These are phyloP conservation scores for Saturnispora mendoncae DNA, from an alignment of 805 yeast species.

Conservation along the genomic window DNA sequence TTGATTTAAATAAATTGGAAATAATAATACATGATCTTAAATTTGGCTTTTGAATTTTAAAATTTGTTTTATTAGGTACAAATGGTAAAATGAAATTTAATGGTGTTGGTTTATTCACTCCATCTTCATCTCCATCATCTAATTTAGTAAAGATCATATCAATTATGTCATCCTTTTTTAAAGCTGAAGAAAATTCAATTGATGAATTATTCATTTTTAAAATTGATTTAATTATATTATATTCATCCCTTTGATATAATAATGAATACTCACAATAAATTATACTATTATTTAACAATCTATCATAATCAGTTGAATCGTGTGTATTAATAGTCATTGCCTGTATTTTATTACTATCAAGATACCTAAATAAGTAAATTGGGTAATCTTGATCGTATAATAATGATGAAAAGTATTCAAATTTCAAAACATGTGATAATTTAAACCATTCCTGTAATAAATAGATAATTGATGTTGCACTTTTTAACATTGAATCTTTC, in stretches of 20 bases:
- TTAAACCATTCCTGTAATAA: constrained; percentile 70
- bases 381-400: constrained; percentile 66
- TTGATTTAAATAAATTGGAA: constrained; percentile 42
- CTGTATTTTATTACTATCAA: constrained; percentile 25
- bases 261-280: constrained; percentile 28
- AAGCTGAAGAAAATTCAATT: constrained; percentile 5
- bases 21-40: constrained; percentile 39
- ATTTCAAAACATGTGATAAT: constrained; percentile 66
- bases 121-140: constrained; percentile 1
- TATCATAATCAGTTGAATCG: constrained; percentile 23
- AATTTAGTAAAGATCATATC: constrained; percentile 13
- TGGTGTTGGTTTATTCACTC: constrained; percentile 11
- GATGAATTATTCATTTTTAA: constrained; percentile 13
- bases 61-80: constrained; percentile 20
- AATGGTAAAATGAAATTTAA: constrained; percentile 24
- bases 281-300: constrained; percentile 22
- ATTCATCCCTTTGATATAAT: constrained; percentile 21
- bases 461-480: constrained; percentile 44
- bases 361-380: constrained; percentile 28
- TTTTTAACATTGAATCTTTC: constrained; percentile 56
- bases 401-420: constrained; percentile 61
- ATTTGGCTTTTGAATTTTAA: constrained; percentile 21
- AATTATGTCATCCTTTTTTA: constrained; percentile 12
- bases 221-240: constrained; percentile 21
- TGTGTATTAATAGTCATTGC: constrained; percentile 20